A percentile compares a stretch with the other conserved stretches of the same genome.
phyloP scores from a whole-genome alignment of 169 alveolate genomes.

The Perkinsus olseni region DNA sequence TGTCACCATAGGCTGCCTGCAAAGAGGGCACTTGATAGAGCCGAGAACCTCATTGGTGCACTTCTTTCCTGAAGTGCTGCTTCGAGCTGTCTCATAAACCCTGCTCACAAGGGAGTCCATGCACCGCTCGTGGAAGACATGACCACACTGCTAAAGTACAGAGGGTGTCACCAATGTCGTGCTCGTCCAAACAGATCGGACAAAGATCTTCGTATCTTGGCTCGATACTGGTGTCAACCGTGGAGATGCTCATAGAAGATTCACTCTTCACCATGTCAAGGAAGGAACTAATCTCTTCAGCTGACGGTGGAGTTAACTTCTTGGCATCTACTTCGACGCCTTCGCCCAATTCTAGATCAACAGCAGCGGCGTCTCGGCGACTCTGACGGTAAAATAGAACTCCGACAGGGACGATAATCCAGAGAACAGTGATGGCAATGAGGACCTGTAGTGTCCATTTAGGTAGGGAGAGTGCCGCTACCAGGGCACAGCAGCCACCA shows the following conservation, averaged over 20 bases:
- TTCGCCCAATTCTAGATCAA: neutral
- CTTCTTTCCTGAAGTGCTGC: neutral
- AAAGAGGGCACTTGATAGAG: neutral
- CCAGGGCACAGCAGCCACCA: neutral
- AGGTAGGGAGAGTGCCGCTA: neutral
- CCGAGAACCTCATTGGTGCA: neutral
- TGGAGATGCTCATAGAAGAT: neutral
- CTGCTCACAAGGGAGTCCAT: neutral
- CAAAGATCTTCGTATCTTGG: neutral
- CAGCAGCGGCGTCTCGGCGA: neutral
- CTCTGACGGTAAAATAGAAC: neutral
- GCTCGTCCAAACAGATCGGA: neutral
- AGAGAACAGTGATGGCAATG: neutral
- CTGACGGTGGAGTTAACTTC: neutral
- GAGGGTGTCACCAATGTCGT: neutral
- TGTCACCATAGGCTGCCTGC: neutral
- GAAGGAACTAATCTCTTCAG: slow-evolving; percentile 2
- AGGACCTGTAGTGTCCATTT: neutral
- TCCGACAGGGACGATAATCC: neutral
- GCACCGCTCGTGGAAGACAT: neutral
- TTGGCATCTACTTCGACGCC: no score
- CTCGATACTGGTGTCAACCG: neutral
- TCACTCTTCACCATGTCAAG: neutral
- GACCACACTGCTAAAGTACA: neutral
- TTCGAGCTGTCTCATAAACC: neutral